Base-by-base conservation (phyloP, 2,329 filamentous ascomycete species). In the Penicillium sp. region DNA sequence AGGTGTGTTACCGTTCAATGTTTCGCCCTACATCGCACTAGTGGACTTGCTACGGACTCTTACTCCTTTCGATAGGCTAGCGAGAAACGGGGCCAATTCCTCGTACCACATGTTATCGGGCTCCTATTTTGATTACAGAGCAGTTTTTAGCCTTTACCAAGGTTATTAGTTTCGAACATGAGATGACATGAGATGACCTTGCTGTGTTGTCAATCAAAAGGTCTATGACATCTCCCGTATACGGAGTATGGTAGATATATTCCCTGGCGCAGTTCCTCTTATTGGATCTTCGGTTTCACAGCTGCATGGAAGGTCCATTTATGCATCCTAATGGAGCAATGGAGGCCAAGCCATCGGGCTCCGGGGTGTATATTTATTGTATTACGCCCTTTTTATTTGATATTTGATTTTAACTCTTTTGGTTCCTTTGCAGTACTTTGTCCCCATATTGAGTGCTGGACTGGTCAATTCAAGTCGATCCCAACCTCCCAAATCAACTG, bases 201-300 rank as follows among this genome's bases (percentile, higher is more conserved):
- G 31, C 2, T 13, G 12, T 33, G 31, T 33, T 33, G 31, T 33
- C 31, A 31, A 31, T 31, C 12, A 33, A 33, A 13, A 33, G 12
- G 5, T 33, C 19, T 4, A 25, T 6, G 19, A 17, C 12, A 50
- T 50, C 23, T 10, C 48, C 48, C 25, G 23, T n/a, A 15, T 43
- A 25, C 25, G 5, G 25, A 25, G 25, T 29, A 17, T 37, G 9
- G 7, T 10, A 46, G 27, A 19, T 37, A 31, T 40, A 53, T 41
- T 42, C 25, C 35, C 21, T 46, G 9, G 25, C 33, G 12, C 3
- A 15, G 6, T 48, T 35, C 17, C 40, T 54, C 19, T 61, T 41
- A 60, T 58, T 60, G 54, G 60, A 38, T 38, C 12, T 13, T 42
- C 58, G 17, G 60, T 60, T 60, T 58, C 55, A 61, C 52, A 56